Evolutionary conservation across 1,284 basidiomycete species (phyloP), one percentile per base, ranked within the genome.

Genomic region (Lentinus polychrous): DNA sequence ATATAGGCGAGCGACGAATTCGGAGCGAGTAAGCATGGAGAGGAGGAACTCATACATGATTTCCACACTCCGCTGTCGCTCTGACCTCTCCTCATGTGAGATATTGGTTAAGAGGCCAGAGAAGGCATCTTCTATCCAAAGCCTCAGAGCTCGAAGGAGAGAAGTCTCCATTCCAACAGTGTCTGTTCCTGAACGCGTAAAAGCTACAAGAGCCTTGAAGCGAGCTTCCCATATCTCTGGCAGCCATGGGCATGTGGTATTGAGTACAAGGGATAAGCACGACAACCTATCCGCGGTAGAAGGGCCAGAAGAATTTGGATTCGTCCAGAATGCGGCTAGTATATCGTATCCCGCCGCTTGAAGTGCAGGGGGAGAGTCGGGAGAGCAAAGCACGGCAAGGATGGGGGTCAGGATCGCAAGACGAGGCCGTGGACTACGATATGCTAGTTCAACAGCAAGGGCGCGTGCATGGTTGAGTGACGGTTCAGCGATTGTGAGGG

Each of bases 321-420:
- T 78, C 52, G 81, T 76, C 66, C 78, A 80, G 59, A 82, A 88
- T 0, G 82, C 72, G 11, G 80, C 68, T 43, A 89, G 69, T 46
- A 87, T 76, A 50, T 89, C 86, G 55, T 74, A 86, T 0, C 86
- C 86, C 0, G 79, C 75, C 8, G 74, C 75, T 58, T 85, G 83
- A 4, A 87, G 52, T 0, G 76, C 63, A 0, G 71, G 52, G 1
- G 84, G 81, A 1, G 73, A 69, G 17, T 77, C 69, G 31, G 67
- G 52, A 12, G 60, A 56, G 58, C 86, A 89, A 5, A 89, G 68
- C 1, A 73, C 72, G 2, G 69, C 70, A 2, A 87, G 65, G 48
- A 88, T 71, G 14, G 81, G 78, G 49, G 72, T 74, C 8, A 88
- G 64, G 8, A 48, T 40, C 6, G 59, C 52, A 3, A 64, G 57